Evolutionary conservation across 202 grass and related monocot genomes (phyloP).

Genomic region (Brachypodium distachyon): DNA sequence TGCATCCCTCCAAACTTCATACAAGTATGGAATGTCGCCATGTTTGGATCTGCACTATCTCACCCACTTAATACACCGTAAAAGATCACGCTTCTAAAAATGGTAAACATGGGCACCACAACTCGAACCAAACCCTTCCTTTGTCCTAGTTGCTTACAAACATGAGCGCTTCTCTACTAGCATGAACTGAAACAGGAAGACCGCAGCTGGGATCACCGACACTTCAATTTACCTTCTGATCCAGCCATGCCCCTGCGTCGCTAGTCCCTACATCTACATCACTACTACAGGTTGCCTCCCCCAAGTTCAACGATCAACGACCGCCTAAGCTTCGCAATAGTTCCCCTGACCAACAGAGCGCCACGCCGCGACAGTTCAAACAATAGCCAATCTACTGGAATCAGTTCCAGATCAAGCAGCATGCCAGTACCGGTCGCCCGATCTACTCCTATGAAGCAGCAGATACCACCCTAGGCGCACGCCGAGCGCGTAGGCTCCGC

Average conservation of each 20-base stretch:
- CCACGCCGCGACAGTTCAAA: neutral
- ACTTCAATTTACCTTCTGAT: neutral
- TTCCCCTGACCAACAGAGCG: neutral
- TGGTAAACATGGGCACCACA: neutral
- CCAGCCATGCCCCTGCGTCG: neutral
- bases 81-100: neutral
- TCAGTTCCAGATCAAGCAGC: conserved; percentile 2
- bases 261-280: neutral
- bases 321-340: neutral
- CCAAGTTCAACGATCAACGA: neutral
- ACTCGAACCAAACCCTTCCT: neutral
- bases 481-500: neutral
- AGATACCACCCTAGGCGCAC: neutral
- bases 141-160: neutral
- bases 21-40: neutral
- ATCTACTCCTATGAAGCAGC: conserved; percentile 18
- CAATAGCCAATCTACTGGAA: neutral
- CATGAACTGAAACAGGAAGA: neutral
- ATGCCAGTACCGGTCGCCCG: neutral
- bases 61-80: neutral
- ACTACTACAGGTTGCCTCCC: neutral
- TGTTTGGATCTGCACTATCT: neutral
- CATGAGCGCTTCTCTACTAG: neutral
- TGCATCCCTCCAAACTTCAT: neutral
- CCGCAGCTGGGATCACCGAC: neutral